These are phyloP conservation scores for Pulveroboletus ravenelii DNA, from an alignment of 768 basidiomycete genomes.

Conservation along the genomic window DNA sequence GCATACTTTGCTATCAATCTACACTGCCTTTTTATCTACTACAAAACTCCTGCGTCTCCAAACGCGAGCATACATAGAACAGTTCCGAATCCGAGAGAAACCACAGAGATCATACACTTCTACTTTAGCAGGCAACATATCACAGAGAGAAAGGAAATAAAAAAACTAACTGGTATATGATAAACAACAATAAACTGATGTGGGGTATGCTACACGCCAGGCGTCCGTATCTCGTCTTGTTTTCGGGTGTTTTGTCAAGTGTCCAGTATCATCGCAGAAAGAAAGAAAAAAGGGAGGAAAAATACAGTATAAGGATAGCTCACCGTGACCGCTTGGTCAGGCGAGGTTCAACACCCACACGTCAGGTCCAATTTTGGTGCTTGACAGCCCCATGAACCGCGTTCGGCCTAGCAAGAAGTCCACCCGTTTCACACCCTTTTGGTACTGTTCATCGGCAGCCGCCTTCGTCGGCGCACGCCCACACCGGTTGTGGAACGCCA, in stretches of 20 bases:
- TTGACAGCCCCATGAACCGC: conserved; percentile 45
- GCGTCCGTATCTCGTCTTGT: conserved; percentile 11
- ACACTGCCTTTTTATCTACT: conserved; percentile 16
- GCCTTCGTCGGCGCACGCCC: conserved; percentile 28
- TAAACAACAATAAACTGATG: conserved; percentile 15
- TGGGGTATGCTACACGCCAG: conserved; percentile 21
- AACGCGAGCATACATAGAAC: background rate
- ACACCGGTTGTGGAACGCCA: conserved; percentile 42
- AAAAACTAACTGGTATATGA: conserved; percentile 19
- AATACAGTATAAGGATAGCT: conserved; percentile 27
- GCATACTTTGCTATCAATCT: conserved; percentile 2
- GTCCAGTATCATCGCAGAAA: conserved; percentile 11
- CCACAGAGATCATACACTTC: background rate
- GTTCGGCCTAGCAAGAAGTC: conserved; percentile 46
- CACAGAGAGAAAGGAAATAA: background rate
- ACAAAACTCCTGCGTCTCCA: conserved; percentile 7
- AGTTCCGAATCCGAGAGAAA: conserved; percentile 1
- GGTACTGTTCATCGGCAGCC: conserved; percentile 36
- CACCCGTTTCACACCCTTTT: conserved; percentile 48
- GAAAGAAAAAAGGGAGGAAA: background rate
- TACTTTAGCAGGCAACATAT: background rate
- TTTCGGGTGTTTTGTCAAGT: conserved; percentile 14
- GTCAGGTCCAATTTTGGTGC: conserved; percentile 34
- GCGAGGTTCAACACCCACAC: conserved; percentile 32
- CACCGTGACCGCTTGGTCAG: conserved; percentile 10